Evolutionary conservation across 2,329 filamentous ascomycete species (phyloP), one percentile per base, ranked within the genome.

Genomic region (Dactylellina cionopaga): DNA sequence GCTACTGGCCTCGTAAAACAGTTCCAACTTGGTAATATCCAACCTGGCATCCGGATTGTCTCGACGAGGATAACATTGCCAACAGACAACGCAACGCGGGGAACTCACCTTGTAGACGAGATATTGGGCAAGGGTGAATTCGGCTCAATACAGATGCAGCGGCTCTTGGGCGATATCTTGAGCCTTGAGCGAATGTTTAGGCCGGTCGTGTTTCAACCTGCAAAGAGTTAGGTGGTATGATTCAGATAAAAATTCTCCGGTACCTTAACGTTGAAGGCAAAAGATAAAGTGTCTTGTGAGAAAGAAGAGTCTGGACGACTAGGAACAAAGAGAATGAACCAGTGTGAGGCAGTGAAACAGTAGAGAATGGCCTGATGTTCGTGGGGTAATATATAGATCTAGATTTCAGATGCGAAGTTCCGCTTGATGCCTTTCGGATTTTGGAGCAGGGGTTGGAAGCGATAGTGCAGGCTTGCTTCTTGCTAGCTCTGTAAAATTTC

Each of bases 351-450:
- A 64, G 52, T 72, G 52, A 72, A 58, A 72, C 68, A 72, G 44
- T 41, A 64, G 62, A 65, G 52, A 64, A 59, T 31, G 46, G 43
- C 46, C 59, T 65, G 68, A 65, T 51, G 59, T 55, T 59, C 68
- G 59, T 72, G 68, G 68, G 52, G 59, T 65, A 72, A 72, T 72
- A 72, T 72, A 72, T 72, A 72, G 59, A 65, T 72, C 68, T 72
- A 65, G 59, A 72, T 65, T 55, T 49, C 19, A 54, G 46, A 72
- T 65, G 52, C 56, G 22, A 41, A 59, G 65, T 72, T 59, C 68
- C 68, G 68, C 68, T 72, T 71, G 66, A 64, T 62, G 41, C 44
- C 35, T 65, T 59, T 63, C 59, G 56, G 59, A 63, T 52, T 58
- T 71, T 47, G 44, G 44, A 33, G 54, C 51, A 72, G 59, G 68